A percentile compares a stretch with the other conserved stretches of the same genome.
Evolutionary conservation across 352 stramenopile genomes (phyloP).

Genomic region (Phytophthora colocasiae): DNA sequence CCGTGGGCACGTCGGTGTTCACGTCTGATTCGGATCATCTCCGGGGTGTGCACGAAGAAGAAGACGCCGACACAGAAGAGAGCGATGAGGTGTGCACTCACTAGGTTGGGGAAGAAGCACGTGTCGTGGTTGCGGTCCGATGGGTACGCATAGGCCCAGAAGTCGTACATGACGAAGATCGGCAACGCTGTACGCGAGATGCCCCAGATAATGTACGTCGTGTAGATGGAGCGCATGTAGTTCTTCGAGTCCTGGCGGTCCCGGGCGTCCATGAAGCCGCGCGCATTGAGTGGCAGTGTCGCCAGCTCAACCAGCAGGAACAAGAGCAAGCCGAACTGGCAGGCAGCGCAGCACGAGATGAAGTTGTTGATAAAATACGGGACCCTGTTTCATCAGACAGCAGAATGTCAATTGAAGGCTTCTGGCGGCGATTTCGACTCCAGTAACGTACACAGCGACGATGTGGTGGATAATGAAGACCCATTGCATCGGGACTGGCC

Average conservation of each 20-base stretch:
- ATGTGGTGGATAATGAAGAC: slow-evolving; percentile 85
- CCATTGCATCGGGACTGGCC: slow-evolving; percentile 77
- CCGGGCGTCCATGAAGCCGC: slow-evolving; percentile 78
- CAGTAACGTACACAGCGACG: slow-evolving; percentile 73
- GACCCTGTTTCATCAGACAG: slow-evolving; percentile 40
- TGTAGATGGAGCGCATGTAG: slow-evolving; percentile 77
- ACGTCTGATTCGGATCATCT: slow-evolving; percentile 56
- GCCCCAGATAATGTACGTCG: slow-evolving; percentile 79
- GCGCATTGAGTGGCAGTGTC: slow-evolving; percentile 78
- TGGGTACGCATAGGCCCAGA: slow-evolving; percentile 78
- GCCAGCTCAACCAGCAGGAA: slow-evolving; percentile 85
- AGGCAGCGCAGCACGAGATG: slow-evolving; percentile 77
- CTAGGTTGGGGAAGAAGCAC: slow-evolving; percentile 81
- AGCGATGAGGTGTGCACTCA: slow-evolving; percentile 80
- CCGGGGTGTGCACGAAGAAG: slow-evolving; percentile 81
- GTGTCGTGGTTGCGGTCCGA: slow-evolving; percentile 77
- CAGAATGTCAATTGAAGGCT: not conserved
- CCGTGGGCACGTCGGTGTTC: slow-evolving; percentile 31
- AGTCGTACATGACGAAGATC: slow-evolving; percentile 77
- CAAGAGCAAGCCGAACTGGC: slow-evolving; percentile 77
- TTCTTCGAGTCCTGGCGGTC: slow-evolving; percentile 68
- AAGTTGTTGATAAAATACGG: slow-evolving; percentile 91
- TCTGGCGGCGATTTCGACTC: not conserved
- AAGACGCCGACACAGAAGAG: slow-evolving; percentile 86
- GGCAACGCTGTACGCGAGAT: slow-evolving; percentile 76